Evolutionary conservation across 495 filamentous ascomycete species (phyloP), one percentile per base, ranked within the genome.

Genomic region (Letharia columbiana): DNA sequence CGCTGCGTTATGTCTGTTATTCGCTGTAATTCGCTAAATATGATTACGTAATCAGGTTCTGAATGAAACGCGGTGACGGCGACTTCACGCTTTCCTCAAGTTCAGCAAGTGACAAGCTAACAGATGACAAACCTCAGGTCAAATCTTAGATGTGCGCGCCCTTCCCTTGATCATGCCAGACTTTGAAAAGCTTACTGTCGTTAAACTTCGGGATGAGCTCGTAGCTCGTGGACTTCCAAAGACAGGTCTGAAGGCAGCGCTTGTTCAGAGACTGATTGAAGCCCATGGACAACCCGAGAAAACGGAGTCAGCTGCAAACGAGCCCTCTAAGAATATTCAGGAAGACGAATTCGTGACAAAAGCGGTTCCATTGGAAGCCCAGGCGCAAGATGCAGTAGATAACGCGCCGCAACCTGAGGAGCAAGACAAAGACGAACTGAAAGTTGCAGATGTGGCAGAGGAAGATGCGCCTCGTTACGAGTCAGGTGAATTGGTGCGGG

Each of bases 161-260:
- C 45, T 56, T 20, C 17, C 15, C 58, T 44, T n/a, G 17, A 76
- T 33, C 8, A 83, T 83, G 81, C 66, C 72, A 60, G 81, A 84
- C 64, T 84, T 81, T 67, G 77, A 76, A 40, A 81, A 80, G 67
- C 77, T 75, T 75, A 84, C 82, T 68, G 81, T 84, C 49, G 74
- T 77, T n/a, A 81, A 83, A 54, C 71, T 84, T 63, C 82, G 82
- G 71, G 78, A 79, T 31, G 80, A 84, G 71, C 74, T 83, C 66
- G 81, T 80, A 67, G 78, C 72, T 61, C 81, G 80, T 63, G 78
- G 77, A 58, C 77, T 84, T 62, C 75, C 81, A 40, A 80, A 80
- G 66, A 81, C 81, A 23, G 80, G 80, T 4, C 73, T 83, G 44
- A 76, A 81, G 60, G 68, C 71, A 15, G 68, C 60, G 35, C 60